A percentile compares a stretch with the other conserved stretches of the same genome.
Conservation (phyloP, 1,284 basidiomycete genomes). For the Ustilago sp. region DNA sequence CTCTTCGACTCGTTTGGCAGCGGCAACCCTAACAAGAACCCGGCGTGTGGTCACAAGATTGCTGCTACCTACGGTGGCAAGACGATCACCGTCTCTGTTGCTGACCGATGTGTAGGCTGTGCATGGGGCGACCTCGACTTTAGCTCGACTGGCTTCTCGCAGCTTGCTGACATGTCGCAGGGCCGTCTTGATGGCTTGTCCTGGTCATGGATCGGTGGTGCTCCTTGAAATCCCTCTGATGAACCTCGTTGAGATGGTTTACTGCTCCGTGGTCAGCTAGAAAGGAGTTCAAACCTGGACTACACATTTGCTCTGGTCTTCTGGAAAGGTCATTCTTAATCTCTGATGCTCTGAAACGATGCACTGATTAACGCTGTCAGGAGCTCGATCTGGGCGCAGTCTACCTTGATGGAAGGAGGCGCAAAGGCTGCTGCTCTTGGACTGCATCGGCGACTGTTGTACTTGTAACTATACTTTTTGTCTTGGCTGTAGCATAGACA, state of each 20-base stretch:
- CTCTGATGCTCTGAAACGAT: background rate
- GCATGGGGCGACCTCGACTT: slow-evolving; percentile 57
- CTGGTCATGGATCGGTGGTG: slow-evolving; percentile 55
- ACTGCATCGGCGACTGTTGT: background rate
- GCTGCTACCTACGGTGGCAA: slow-evolving; percentile 59
- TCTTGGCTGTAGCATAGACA: background rate
- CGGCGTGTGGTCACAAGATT: slow-evolving; percentile 63
- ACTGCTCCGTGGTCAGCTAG: slow-evolving; percentile 8
- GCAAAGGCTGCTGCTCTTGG: background rate
- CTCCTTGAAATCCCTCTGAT: slow-evolving; percentile 11
- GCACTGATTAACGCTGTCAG: background rate
- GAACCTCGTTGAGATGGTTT: background rate
- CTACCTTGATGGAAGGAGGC: slow-evolving; percentile 45
- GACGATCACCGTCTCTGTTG: slow-evolving; percentile 56
- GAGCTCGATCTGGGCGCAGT: slow-evolving; percentile 15
- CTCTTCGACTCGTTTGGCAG: slow-evolving; percentile 56
- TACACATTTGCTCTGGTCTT: background rate
- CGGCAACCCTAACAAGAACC: slow-evolving; percentile 64
- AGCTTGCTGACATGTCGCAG: slow-evolving; percentile 42
- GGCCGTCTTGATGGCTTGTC: slow-evolving; percentile 53
- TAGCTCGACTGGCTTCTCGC: slow-evolving; percentile 50
- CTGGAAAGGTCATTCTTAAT: background rate
- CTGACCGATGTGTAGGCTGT: slow-evolving; percentile 62
- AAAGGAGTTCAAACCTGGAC: background rate
- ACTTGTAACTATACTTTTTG: slow-evolving; percentile 10